Evolutionary conservation across 2,329 filamentous ascomycete species (phyloP), one percentile per base, ranked within the genome.

Genomic region (Sporothrix luriei): DNA sequence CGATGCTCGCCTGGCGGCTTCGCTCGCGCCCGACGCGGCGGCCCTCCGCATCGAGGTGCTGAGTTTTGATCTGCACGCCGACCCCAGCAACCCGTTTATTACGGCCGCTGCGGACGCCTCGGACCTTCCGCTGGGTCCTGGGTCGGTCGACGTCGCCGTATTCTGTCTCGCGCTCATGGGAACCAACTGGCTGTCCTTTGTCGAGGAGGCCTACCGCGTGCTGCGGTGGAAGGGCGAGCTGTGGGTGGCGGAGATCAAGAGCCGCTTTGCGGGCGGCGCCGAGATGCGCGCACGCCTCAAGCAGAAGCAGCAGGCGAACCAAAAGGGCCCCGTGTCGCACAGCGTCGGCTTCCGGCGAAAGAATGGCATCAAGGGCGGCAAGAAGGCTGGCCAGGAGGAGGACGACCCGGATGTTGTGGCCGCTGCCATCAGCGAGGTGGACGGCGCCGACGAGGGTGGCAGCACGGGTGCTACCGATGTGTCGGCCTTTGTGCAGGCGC

Each of bases 131-230:
- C 82, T 97, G 0, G 82, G 83, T 5, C 89, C 94, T 74, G 90
- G 88, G 57, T 88, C 86, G 72, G 89, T 93, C 72, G 93, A 99
- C 78, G 85, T 99, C 5, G 92, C 92, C 64, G 90, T 99, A 74
- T 98, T 98, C 83, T 99, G 95, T 79, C 86, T 99, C 43, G 95
- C 94, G 65, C 87, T 99, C 71, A 99, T 99, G 95, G 95, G 95
- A 77, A 99, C 95, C 69, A 99, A 99, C 82, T 99, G 95, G 94
- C 87, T 97, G 68, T 90, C 93, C 75, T 98, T 99, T 78, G 87
- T 99, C 76, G 95, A 98, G 80, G 95, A 99, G 82, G 94, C 94
- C 16, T 97, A 93, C 83, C 90, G 95, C 68, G 85, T 98, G 66
- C 85, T 99, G 72, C 90, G 93, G 77, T 94, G 93, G 87, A 94